Conservation (phyloP, 1,139 yeast genomes). For the Yamadazyma trypodendri region DNA sequence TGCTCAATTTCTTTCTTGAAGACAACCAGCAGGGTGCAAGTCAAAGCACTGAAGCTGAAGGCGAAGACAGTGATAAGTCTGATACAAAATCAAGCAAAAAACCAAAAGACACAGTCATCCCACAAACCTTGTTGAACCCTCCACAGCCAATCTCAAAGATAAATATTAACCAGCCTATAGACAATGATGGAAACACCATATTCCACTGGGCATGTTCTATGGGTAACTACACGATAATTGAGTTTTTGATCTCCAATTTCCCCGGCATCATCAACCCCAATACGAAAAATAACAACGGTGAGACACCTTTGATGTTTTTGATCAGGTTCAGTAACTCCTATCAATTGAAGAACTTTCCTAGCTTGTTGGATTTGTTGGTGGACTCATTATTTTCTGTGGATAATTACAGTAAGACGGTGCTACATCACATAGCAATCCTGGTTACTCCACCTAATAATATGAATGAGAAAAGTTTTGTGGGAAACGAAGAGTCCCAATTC, state of each 20-base stretch:
- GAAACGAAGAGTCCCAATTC: conserved; percentile 16
- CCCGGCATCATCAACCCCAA: conserved; percentile 58
- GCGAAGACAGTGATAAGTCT: conserved; percentile 1
- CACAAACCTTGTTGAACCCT: conserved; percentile 35
- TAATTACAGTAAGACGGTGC: conserved; percentile 64
- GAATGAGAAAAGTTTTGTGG: conserved; percentile 12
- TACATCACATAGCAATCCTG: conserved; percentile 72
- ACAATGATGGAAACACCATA: conserved; percentile 89
- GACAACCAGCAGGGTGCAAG: conserved; percentile 20
- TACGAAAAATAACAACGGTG: conserved; percentile 64
- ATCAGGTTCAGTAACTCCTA: conserved; percentile 86
- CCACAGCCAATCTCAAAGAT: conserved; percentile 47
- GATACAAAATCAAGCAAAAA: conserved; percentile 13
- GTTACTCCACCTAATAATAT: conserved; percentile 13
- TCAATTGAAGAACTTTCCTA: conserved; percentile 72
- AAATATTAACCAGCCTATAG: conserved; percentile 80
- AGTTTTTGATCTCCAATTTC: conserved; percentile 59
- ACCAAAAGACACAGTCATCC: conserved; percentile 23
- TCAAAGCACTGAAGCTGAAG: conserved; percentile 4
- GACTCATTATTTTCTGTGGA: conserved; percentile 79
- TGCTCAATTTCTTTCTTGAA: conserved; percentile 40
- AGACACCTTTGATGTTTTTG: conserved; percentile 85
- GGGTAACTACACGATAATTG: conserved; percentile 73
- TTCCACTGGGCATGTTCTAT: conserved; percentile 96
- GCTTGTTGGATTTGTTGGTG: conserved; percentile 66